These are phyloP conservation scores for Dactylonectria estremocensis DNA, from an alignment of 2,329 filamentous ascomycete species.

Conservation along the genomic window DNA sequence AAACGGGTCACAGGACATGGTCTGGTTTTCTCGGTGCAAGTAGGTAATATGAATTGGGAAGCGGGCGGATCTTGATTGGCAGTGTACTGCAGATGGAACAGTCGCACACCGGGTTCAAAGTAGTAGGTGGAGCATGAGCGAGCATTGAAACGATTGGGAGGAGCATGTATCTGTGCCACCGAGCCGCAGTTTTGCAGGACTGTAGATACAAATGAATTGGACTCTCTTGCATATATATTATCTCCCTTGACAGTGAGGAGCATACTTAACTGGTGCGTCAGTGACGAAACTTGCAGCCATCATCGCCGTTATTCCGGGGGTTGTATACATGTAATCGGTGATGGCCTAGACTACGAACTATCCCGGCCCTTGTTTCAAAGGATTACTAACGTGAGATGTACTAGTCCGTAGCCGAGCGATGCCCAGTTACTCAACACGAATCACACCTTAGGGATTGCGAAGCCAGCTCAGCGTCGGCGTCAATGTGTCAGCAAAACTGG, in stretches of 20 bases:
- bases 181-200: conserved; percentile 7
- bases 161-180: conserved; percentile 23
- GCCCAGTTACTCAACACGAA: conserved; percentile 5
- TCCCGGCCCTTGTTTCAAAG: neutral
- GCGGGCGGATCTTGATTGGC: conserved; percentile 15
- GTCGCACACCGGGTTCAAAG: conserved; percentile 2
- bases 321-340: neutral
- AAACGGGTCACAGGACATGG: neutral
- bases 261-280: neutral
- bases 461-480: neutral
- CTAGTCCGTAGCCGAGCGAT: neutral
- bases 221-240: neutral
- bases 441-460: conserved; percentile 15
- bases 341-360: neutral
- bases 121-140: conserved; percentile 25
- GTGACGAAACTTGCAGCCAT: neutral
- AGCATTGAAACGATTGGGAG: conserved; percentile 30
- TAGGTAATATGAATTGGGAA: conserved; percentile 16
- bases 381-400: conserved; percentile 27
- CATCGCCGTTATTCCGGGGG: neutral
- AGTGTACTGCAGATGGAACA: conserved; percentile 8
- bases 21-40: conserved; percentile 14
- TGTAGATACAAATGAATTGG: conserved; percentile 25
- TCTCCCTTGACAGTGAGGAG: neutral
- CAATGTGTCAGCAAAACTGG: neutral